These are phyloP conservation scores for Phytophthora citrophthora DNA, from an alignment of 352 stramenopile genomes.

Conservation along the genomic window DNA sequence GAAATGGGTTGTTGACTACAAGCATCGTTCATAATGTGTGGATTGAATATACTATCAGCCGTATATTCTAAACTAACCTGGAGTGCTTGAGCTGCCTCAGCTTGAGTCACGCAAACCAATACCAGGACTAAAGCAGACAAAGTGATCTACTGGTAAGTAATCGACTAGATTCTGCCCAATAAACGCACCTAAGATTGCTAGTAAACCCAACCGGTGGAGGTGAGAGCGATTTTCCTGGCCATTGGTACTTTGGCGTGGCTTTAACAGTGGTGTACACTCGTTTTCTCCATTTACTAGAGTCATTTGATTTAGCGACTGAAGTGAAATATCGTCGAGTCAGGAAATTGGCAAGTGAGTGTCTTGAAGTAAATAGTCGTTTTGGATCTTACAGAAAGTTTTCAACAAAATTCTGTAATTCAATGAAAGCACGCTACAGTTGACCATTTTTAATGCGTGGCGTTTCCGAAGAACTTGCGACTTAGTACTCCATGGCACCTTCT, in stretches of 20 bases:
- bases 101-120: slow-evolving; percentile 9
- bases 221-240: background rate
- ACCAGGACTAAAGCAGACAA: slow-evolving; percentile 1
- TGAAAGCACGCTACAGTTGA: background rate
- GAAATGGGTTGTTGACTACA: slow-evolving; percentile 5
- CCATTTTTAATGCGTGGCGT: background rate
- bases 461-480: too few relatives aligned
- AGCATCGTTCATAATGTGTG: background rate
- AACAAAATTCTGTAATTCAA: background rate
- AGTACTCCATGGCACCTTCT: background rate
- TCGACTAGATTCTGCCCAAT: background rate
- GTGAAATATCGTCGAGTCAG: background rate
- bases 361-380: background rate
- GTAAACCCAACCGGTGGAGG: slow-evolving; percentile 1
- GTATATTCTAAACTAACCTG: background rate
- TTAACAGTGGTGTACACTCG: background rate
- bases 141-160: background rate
- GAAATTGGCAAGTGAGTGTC: background rate
- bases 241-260: background rate
- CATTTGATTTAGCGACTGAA: background rate
- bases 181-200: background rate
- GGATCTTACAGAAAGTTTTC: background rate
- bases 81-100: slow-evolving; percentile 15
- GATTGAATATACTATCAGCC: background rate
- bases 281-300: background rate